Evolutionary conservation across 139 green algal species (phyloP).

Genomic region (Tetradesmus lagerheimii): DNA sequence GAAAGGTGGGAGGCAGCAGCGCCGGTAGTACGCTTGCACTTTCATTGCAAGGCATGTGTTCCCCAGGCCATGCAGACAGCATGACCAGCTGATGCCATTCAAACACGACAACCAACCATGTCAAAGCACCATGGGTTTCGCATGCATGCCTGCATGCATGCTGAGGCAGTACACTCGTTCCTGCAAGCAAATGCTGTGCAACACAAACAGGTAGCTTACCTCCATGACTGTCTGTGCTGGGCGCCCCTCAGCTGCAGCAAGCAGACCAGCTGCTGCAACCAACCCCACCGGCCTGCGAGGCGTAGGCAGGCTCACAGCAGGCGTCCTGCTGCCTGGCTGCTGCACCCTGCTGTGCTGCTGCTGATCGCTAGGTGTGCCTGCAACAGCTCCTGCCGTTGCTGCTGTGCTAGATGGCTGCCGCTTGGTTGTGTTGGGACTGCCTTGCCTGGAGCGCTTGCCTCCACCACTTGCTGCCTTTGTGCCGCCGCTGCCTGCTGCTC

Average conservation of each 20-base stretch:
- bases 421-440: slow-evolving; percentile 21
- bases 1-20: no score
- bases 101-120: no score
- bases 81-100: no score
- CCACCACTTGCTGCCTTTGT: not conserved
- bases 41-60: no score
- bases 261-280: not conserved
- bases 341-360: not conserved
- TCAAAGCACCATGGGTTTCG: no score
- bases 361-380: not conserved
- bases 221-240: slow-evolving; percentile 53
- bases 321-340: not conserved
- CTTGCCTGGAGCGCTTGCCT: not conserved
- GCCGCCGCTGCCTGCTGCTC: not conserved
- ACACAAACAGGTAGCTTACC: slow-evolving; percentile 23
- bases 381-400: not conserved
- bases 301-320: slow-evolving; percentile 8
- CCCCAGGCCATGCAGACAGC: no score
- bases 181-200: no score
- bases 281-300: not conserved
- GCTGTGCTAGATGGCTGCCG: not conserved
- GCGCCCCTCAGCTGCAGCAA: slow-evolving; percentile 22
- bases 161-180: not conserved
- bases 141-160: no score
- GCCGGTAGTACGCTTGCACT: no score